These are phyloP conservation scores for Bolboschoenoplectus hybrid DNA, from an alignment of 202 grass and related monocot genomes.

Conservation along the genomic window DNA sequence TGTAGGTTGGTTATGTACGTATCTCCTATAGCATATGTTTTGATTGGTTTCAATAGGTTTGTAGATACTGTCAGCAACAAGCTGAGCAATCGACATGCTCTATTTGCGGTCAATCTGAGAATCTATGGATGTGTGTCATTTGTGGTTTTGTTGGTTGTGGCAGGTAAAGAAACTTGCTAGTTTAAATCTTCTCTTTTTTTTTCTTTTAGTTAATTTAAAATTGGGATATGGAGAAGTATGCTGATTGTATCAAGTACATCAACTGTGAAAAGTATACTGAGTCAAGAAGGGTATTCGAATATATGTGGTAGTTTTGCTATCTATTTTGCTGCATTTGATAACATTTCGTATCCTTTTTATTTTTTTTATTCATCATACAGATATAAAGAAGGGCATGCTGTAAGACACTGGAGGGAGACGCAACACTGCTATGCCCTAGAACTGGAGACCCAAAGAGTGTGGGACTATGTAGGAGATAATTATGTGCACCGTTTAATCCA, in stretches of 20 bases:
- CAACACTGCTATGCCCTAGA: slow-evolving; percentile 96
- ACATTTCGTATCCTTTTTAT: slow-evolving; percentile 15
- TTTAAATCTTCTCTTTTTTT: slow-evolving; percentile 18
- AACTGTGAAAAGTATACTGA: background rate
- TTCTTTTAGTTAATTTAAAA: background rate
- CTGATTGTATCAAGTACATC: background rate
- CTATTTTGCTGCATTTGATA: background rate
- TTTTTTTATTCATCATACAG: slow-evolving; percentile 41
- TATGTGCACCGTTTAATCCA: slow-evolving; percentile 95
- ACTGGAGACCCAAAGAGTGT: slow-evolving; percentile 94
- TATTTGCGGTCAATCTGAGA: slow-evolving; percentile 77
- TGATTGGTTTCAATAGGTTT: slow-evolving; percentile 59
- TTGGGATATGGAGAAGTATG: background rate
- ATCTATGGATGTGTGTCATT: slow-evolving; percentile 96
- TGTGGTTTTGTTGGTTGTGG: slow-evolving; percentile 96
- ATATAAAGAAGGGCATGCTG: slow-evolving; percentile 88
- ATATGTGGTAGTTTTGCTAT: background rate
- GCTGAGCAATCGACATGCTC: slow-evolving; percentile 89
- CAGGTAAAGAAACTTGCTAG: slow-evolving; percentile 57
- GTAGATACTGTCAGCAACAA: slow-evolving; percentile 97
- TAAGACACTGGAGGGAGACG: slow-evolving; percentile 88
- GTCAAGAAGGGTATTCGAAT: background rate
- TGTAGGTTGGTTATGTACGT: slow-evolving; percentile 28
- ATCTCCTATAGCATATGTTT: slow-evolving; percentile 25
- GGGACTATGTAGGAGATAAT: slow-evolving; percentile 98